A percentile compares a stretch with the other conserved stretches of the same genome.
Conservation (phyloP, 179 eudicot genomes). For the Dionaea muscipula region DNA sequence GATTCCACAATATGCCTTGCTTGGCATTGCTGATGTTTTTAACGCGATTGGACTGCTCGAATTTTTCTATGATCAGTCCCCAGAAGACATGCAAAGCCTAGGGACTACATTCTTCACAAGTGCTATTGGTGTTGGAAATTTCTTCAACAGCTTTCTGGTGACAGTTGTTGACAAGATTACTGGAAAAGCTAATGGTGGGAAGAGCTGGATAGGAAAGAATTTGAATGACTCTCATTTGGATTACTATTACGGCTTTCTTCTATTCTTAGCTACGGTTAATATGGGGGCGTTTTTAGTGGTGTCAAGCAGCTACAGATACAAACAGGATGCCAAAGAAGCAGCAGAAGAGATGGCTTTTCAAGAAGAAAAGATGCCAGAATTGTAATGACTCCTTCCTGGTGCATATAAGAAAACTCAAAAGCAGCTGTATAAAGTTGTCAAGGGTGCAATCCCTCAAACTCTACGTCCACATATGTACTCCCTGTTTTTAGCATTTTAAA, state of each 20-base stretch:
- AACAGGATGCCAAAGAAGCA: slow-evolving; percentile 42
- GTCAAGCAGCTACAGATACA: slow-evolving; percentile 48
- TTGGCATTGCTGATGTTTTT: slow-evolving; percentile 64
- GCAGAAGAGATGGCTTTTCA: too few relatives aligned
- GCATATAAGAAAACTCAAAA: too few relatives aligned
- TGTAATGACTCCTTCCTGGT: too few relatives aligned
- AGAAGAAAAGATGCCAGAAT: too few relatives aligned
- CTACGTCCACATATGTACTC: too few relatives aligned
- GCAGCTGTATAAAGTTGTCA: too few relatives aligned
- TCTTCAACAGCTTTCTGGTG: slow-evolving; percentile 57
- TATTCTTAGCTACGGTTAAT: slow-evolving; percentile 35
- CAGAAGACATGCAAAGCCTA: slow-evolving; percentile 68
- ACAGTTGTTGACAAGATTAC: slow-evolving; percentile 54
- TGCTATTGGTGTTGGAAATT: slow-evolving; percentile 65
- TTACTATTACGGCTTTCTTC: slow-evolving; percentile 58
- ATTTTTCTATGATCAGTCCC: slow-evolving; percentile 75
- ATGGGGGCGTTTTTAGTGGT: slow-evolving; percentile 49
- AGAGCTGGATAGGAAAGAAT: slow-evolving; percentile 73
- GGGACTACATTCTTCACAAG: slow-evolving; percentile 81
- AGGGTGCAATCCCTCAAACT: too few relatives aligned
- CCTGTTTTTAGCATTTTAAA: too few relatives aligned
- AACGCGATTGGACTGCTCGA: slow-evolving; percentile 62
- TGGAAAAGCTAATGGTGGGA: slow-evolving; percentile 26
- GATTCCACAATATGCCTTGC: slow-evolving; percentile 53
- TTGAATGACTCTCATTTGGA: slow-evolving; percentile 70